Conservation (phyloP, 2,329 filamentous ascomycete genomes). For the Celoporthe dispersa region DNA sequence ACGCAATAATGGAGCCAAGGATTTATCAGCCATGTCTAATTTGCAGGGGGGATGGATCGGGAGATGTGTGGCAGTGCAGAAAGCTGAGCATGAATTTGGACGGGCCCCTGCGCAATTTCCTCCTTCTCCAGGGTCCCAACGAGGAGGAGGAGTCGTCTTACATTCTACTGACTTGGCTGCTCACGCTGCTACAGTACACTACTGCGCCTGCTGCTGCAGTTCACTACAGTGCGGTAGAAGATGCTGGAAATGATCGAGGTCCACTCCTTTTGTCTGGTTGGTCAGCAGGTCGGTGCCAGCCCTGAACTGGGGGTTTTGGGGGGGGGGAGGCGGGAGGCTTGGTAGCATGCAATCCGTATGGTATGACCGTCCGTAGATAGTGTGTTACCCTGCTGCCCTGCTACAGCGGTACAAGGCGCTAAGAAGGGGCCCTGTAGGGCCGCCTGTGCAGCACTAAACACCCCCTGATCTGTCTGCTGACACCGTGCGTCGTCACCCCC, state of each 20-base stretch:
- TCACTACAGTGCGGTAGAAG: not conserved
- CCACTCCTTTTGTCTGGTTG: not conserved
- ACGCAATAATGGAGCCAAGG: not conserved
- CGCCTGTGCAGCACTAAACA: not conserved
- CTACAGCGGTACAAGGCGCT: not conserved
- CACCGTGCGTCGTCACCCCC: not conserved
- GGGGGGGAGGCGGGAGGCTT: no score
- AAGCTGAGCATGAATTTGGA: not conserved
- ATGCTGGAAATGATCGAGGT: not conserved
- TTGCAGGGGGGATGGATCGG: not conserved
- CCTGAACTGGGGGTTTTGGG: not conserved
- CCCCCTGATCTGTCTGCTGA: slow-evolving; percentile 9
- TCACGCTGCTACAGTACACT: no score
- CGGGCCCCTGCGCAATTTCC: slow-evolving; percentile 10
- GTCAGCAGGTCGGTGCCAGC: not conserved
- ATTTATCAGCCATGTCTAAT: slow-evolving; percentile 7
- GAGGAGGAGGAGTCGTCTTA: not conserved
- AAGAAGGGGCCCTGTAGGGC: not conserved
- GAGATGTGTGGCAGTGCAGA: slow-evolving; percentile 3
- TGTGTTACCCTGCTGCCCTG: not conserved
- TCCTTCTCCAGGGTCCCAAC: not conserved
- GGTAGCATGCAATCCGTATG: not conserved
- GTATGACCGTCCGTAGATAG: not conserved
- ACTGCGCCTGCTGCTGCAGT: no score
- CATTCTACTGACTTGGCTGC: not conserved